Base-by-base conservation (phyloP, 441 rosid genomes). In the Manihot esculenta region DNA sequence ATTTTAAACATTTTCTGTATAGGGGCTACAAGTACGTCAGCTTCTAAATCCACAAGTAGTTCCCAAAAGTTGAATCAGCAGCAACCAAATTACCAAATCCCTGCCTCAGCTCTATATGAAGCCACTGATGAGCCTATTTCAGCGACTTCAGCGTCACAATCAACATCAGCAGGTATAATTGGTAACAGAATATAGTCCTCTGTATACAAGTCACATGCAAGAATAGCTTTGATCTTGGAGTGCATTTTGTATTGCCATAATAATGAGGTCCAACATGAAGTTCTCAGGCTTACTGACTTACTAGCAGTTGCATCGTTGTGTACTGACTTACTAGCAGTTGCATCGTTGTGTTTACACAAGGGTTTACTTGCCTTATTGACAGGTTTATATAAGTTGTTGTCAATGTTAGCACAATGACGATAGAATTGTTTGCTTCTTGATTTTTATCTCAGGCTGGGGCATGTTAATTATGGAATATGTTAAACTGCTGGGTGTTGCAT, bases 41-140 rank as follows among this genome's bases (percentile, higher is more conserved):
- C 76, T 72, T 80, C 90, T 50, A 84, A 86, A 63, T 70, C 83
- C 24, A 45, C 80, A 9, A 66, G 64, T 75, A 49, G 72, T 75
- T 75, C 86, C 27, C 85, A 84, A 74, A 82, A 86, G 70, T 77
- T 83, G 41, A 77, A 74, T 71, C 88, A 65, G 68, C 88, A 78
- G 78, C 88, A 81, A 69, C 70, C 84, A 64, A 84, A 86, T 74
- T 94, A 84, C 74, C 97, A 89, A 82, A 94, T 73, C 26, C 96
- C 99, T 66, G 94, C 97, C 45, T 88, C 97, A 59, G 97, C 97
- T 77, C 82, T 94, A 66, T 92, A 89, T 68, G 94, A 89, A 75
- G 65, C 75, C 11, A 64, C 80, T 65, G 92, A 83, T 74, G 95
- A 86, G 73, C 73, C 78, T 45, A 78, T 73, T 79, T 84, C 79